phyloP scores from a whole-genome alignment of 1,284 basidiomycete genomes.

The Trichosporon sp. region DNA sequence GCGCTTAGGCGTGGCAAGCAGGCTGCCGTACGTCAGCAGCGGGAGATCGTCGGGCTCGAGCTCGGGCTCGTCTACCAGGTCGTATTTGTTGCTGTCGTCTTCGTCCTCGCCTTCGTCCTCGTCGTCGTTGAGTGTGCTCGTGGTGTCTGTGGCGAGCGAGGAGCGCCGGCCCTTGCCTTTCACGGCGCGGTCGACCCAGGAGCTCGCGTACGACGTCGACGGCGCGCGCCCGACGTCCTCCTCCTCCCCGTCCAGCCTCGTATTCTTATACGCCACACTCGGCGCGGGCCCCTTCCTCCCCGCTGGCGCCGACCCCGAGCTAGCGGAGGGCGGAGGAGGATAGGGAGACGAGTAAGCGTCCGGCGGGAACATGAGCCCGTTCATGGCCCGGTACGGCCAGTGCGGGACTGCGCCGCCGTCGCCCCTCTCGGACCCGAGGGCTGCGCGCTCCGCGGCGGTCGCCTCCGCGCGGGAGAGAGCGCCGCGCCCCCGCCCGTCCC shows the following conservation, averaged over 20 bases:
- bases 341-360: slow-evolving; percentile 83
- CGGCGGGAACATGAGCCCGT: slow-evolving; percentile 86
- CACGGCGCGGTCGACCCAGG: slow-evolving; percentile 59
- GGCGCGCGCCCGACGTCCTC: slow-evolving; percentile 20
- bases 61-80: slow-evolving; percentile 12
- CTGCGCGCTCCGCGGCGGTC: too few species aligned
- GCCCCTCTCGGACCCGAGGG: slow-evolving; percentile 63
- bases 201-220: slow-evolving; percentile 67
- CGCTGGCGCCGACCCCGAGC: not conserved
- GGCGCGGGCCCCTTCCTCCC: slow-evolving; percentile 53
- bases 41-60: slow-evolving; percentile 73
- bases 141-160: not conserved
- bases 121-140: not conserved
- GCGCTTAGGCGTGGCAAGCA: slow-evolving; percentile 66
- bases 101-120: not conserved
- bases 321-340: slow-evolving; percentile 28
- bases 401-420: slow-evolving; percentile 46
- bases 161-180: not conserved
- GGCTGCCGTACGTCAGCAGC: slow-evolving; percentile 88
- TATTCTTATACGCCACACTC: slow-evolving; percentile 69
- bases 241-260: slow-evolving; percentile 67
- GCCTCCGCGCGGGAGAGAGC: slow-evolving; percentile 32
- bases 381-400: slow-evolving; percentile 74
- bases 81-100: not conserved
- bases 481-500: slow-evolving; percentile 33